phyloP scores from a whole-genome alignment of 306 rosid species.

The Mucuna pruriens region DNA sequence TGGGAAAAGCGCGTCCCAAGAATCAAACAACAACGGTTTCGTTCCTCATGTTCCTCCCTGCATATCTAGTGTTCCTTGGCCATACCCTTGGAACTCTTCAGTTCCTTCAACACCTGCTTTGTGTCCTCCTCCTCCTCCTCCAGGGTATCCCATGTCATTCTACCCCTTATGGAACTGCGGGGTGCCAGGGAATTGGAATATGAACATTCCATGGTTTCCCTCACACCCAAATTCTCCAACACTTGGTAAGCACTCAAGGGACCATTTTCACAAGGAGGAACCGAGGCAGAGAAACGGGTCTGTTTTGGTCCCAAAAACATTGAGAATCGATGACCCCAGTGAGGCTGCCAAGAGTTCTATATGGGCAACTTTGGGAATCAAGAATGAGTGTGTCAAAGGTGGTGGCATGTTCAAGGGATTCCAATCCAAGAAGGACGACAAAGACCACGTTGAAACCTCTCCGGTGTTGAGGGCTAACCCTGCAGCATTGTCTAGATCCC shows the following conservation, averaged over 20 bases:
- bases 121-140: too few relatives aligned
- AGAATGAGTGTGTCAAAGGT: conserved; percentile 59
- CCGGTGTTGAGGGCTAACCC: conserved; percentile 78
- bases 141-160: conserved; percentile 71
- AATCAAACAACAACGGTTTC: conserved; percentile 53
- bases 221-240: conserved; percentile 48
- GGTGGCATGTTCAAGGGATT: conserved; percentile 73
- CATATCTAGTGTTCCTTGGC: conserved; percentile 76
- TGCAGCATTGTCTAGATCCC: conserved; percentile 90
- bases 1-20: conserved; percentile 43
- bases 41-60: conserved; percentile 63
- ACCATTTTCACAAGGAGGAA: conserved; percentile 45
- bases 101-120: conserved; percentile 56
- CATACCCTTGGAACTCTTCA: conserved; percentile 69
- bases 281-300: conserved; percentile 59
- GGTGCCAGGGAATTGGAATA: too few relatives aligned
- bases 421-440: conserved; percentile 55
- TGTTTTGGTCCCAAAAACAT: conserved; percentile 82
- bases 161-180: conserved; percentile 84
- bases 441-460: conserved; percentile 58
- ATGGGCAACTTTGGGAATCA: conserved; percentile 88
- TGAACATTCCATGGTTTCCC: conserved; percentile 67
- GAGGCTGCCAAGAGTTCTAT: conserved; percentile 96
- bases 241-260: conserved; percentile 76
- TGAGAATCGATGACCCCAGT: conserved; percentile 80